Conservation (phyloP, 179 eudicot species). For the Beta lomatogona region DNA sequence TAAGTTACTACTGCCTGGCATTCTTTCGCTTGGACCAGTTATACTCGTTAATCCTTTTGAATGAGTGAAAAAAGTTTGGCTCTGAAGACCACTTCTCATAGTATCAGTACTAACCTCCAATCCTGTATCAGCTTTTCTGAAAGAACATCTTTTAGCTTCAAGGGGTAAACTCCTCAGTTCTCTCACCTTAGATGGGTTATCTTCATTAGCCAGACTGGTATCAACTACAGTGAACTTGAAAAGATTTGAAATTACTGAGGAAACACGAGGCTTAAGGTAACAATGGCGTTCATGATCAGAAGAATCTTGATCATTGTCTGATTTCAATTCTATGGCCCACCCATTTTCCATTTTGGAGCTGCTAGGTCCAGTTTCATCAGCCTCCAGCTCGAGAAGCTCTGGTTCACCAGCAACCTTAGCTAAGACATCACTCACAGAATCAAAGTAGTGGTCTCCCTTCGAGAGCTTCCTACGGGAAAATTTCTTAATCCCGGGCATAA, state of each 20-base stretch:
- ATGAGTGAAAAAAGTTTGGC: conserved; percentile 3
- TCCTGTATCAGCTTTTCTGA: conserved; percentile 14
- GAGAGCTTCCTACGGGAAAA: conserved; percentile 63
- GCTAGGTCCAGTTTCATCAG: conserved; percentile 38
- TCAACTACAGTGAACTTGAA: conserved; percentile 50
- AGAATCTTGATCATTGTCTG: conserved; percentile 33
- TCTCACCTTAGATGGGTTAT: conserved; percentile 37
- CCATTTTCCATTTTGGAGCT: conserved; percentile 42
- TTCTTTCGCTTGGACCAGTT: conserved; percentile 13
- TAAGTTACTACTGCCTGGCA: conserved; percentile 14
- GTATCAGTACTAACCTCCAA: conserved; percentile 26
- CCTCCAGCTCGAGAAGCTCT: conserved; percentile 53
- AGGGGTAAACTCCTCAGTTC: conserved; percentile 47
- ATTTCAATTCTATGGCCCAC: conserved; percentile 32
- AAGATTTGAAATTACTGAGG: conserved; percentile 28
- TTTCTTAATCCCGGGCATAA: conserved; percentile 67
- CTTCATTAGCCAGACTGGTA: conserved; percentile 46
- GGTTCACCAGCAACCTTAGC: conserved; percentile 65
- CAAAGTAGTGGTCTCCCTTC: conserved; percentile 68
- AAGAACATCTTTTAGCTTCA: conserved; percentile 32
- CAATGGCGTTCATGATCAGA: conserved; percentile 44
- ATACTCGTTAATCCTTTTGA: conserved; percentile 12
- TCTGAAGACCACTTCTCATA: conserved; percentile 24
- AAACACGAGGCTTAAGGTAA: conserved; percentile 58
- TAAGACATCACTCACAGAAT: conserved; percentile 63